A percentile compares a stretch with the other conserved stretches of the same genome.
Conservation (phyloP, 73 alveolate genomes). For the Strombidium stylifer region DNA sequence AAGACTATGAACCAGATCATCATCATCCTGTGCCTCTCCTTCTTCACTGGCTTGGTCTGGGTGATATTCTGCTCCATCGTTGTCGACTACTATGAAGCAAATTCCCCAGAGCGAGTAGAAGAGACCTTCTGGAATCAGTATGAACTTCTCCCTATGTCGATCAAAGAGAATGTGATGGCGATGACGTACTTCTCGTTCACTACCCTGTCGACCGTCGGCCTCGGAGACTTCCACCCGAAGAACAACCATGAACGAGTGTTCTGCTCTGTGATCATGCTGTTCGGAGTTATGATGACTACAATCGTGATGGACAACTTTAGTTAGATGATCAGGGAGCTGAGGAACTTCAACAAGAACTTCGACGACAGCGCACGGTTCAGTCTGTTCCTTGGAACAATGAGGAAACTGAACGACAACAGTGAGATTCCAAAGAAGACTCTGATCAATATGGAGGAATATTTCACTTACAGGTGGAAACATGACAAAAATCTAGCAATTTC, state of each 20-base stretch:
- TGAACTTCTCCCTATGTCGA: no score
- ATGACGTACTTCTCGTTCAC: constrained; percentile 84
- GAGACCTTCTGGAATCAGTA: no score
- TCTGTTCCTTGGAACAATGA: constrained; percentile 70
- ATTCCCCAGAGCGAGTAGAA: no score
- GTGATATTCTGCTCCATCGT: no score
- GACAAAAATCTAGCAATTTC: constrained; percentile 60
- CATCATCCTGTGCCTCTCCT: no score
- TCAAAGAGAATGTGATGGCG: constrained; percentile 72
- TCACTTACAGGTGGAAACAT: constrained; percentile 77
- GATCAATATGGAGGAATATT: constrained; percentile 72
- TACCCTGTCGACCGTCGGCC: constrained; percentile 86
- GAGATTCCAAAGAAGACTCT: constrained; percentile 63
- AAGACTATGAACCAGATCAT: no score
- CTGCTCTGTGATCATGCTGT: constrained; percentile 77
- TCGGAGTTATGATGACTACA: constrained; percentile 88
- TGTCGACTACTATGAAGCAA: no score
- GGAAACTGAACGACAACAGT: constrained; percentile 58
- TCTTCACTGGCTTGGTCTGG: no score
- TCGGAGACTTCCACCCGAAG: constrained; percentile 82
- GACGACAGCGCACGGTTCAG: constrained; percentile 75
- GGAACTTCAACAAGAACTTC: constrained; percentile 73
- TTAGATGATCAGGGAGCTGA: constrained; percentile 72
- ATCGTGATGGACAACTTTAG: constrained; percentile 81
- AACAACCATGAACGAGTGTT: constrained; percentile 75